Conservation (phyloP, 2,329 filamentous ascomycete genomes). For the Colletotrichum melonis region DNA sequence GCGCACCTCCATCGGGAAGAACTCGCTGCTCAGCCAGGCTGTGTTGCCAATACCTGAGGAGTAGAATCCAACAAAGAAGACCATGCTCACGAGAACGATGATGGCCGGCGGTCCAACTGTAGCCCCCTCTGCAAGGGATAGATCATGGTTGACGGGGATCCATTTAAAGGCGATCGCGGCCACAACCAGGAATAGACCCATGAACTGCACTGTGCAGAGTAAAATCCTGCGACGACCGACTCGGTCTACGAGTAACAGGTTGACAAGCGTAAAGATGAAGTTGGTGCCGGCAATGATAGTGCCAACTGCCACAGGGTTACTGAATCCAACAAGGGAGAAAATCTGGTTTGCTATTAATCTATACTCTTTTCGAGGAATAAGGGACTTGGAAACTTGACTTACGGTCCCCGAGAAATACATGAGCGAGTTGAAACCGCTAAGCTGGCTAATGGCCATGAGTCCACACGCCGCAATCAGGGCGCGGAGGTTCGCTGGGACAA, state of each 20-base stretch:
- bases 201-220: slow-evolving; percentile 55
- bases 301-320: slow-evolving; percentile 58
- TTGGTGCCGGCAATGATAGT: slow-evolving; percentile 57
- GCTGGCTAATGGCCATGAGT: slow-evolving; percentile 64
- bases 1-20: slow-evolving; percentile 60
- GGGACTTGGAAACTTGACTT: no score
- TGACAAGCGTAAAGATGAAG: slow-evolving; percentile 61
- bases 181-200: slow-evolving; percentile 54
- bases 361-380: no score
- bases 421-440: slow-evolving; percentile 64
- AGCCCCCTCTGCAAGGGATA: slow-evolving; percentile 49
- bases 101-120: slow-evolving; percentile 45
- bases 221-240: slow-evolving; percentile 57
- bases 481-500: slow-evolving; percentile 54
- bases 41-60: slow-evolving; percentile 57
- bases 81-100: slow-evolving; percentile 54
- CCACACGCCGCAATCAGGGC: slow-evolving; percentile 58
- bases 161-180: slow-evolving; percentile 57
- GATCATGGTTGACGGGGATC: slow-evolving; percentile 56
- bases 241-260: slow-evolving; percentile 57
- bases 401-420: slow-evolving; percentile 59
- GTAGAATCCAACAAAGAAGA: slow-evolving; percentile 56
- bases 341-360: no score
- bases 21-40: slow-evolving; percentile 58
- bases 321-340: slow-evolving; percentile 56